Conservation (phyloP, 1,284 basidiomycete species). For the Puccinia brachypodii region DNA sequence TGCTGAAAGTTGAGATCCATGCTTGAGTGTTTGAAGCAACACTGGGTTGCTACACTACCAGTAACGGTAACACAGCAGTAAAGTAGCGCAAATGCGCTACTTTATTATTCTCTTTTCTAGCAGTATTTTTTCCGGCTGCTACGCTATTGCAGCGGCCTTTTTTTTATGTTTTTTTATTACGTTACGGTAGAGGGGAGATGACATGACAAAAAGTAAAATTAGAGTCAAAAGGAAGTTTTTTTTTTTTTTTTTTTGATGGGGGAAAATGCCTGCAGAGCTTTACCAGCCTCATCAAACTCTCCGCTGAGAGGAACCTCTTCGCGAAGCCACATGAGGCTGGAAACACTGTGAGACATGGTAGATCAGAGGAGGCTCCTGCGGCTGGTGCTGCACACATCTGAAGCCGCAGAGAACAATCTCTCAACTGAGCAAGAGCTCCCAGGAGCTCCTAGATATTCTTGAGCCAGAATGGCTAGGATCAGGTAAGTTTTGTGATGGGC, state of each 20-base stretch:
- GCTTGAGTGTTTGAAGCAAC: too few species aligned
- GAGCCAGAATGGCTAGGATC: background rate
- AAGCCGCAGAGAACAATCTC: conserved; percentile 6
- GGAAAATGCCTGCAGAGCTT: background rate
- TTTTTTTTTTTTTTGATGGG: background rate
- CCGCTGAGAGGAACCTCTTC: background rate
- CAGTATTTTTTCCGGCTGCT: background rate
- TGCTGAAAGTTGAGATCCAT: too few species aligned
- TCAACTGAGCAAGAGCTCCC: conserved; percentile 3
- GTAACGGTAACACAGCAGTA: conserved; percentile 3
- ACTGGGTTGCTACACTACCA: background rate
- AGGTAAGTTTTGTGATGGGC: background rate
- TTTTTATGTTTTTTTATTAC: background rate
- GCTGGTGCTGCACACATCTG: background rate
- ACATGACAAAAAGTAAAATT: background rate
- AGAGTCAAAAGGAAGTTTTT: background rate
- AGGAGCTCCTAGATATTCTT: background rate
- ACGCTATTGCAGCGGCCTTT: too few species aligned
- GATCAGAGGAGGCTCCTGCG: background rate
- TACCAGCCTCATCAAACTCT: background rate
- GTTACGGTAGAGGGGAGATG: background rate
- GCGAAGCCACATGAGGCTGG: conserved; percentile 27
- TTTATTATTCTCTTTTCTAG: background rate
- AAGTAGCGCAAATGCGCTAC: background rate
- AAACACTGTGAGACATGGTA: background rate